Conservation (phyloP, 768 basidiomycete genomes). For the Agaricus blazei region DNA sequence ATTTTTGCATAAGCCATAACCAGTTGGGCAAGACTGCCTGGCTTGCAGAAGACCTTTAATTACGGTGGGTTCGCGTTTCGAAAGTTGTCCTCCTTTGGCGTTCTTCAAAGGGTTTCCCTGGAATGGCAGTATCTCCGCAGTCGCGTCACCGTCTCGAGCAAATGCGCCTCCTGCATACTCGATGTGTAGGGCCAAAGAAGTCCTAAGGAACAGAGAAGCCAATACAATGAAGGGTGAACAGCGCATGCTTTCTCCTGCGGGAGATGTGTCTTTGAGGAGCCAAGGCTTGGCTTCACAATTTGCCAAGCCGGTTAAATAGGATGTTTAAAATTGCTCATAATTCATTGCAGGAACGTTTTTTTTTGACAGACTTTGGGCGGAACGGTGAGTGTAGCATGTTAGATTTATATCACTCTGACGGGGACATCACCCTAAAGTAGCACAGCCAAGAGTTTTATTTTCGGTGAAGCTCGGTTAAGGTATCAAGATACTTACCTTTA, state of each 20-base stretch:
- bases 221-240: not conserved
- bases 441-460: too few relatives aligned
- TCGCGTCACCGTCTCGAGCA: not conserved
- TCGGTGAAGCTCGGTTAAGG: too few relatives aligned
- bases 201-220: not conserved
- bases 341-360: too few relatives aligned
- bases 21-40: constrained; percentile 3
- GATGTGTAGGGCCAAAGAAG: not conserved
- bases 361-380: too few relatives aligned
- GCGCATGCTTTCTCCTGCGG: not conserved
- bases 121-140: not conserved
- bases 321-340: too few relatives aligned
- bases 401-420: too few relatives aligned
- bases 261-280: not conserved
- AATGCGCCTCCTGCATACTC: not conserved
- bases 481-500: too few relatives aligned
- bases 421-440: too few relatives aligned
- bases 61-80: not conserved
- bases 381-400: too few relatives aligned
- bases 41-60: constrained; percentile 4
- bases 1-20: not conserved
- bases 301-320: too few relatives aligned
- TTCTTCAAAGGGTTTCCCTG: not conserved
- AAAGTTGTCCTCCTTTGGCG: not conserved
- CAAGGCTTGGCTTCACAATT: not conserved